phyloP scores from a whole-genome alignment of 805 yeast genomes.

The Metschnikowia sp. region DNA sequence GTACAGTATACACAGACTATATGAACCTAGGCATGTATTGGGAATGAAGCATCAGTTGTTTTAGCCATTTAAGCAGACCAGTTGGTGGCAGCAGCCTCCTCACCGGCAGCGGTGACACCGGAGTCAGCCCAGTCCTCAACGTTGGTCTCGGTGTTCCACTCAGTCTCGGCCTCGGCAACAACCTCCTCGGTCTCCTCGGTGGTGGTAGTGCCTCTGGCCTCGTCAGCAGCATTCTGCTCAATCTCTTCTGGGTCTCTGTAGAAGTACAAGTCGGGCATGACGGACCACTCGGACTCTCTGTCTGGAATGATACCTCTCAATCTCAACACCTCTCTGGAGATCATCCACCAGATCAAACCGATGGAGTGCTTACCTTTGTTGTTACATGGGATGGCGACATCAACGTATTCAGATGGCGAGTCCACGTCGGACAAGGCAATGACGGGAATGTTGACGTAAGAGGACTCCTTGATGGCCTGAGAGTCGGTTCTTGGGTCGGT shows the following conservation, averaged over 20 bases:
- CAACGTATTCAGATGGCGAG: slow-evolving; percentile 97
- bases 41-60: slow-evolving; percentile 17
- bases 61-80: slow-evolving; percentile 29
- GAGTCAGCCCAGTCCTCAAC: slow-evolving; percentile 65
- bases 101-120: slow-evolving; percentile 57
- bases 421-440: slow-evolving; percentile 98
- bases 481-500: slow-evolving; percentile 99
- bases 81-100: slow-evolving; percentile 67
- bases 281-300: slow-evolving; percentile 97
- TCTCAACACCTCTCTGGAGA: slow-evolving; percentile 99
- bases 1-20: slow-evolving; percentile 20
- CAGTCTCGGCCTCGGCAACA: slow-evolving; percentile 55
- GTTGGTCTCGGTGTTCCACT: slow-evolving; percentile 55
- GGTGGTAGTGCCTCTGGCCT: slow-evolving; percentile 47
- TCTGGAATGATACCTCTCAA: slow-evolving; percentile 95
- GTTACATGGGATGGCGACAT: slow-evolving; percentile 99
- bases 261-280: slow-evolving; percentile 99
- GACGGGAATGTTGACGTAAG: slow-evolving; percentile 99
- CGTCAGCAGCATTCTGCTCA: slow-evolving; percentile 70
- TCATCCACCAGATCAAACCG: slow-evolving; percentile 99
- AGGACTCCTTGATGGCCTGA: slow-evolving; percentile 99
- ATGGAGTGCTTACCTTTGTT: slow-evolving; percentile 99
- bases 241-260: slow-evolving; percentile 99
- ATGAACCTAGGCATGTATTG: slow-evolving; percentile 17
- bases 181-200: slow-evolving; percentile 60